Evolutionary conservation across 2,329 filamentous ascomycete genomes (phyloP).

Genomic region (Neonectria sp.): DNA sequence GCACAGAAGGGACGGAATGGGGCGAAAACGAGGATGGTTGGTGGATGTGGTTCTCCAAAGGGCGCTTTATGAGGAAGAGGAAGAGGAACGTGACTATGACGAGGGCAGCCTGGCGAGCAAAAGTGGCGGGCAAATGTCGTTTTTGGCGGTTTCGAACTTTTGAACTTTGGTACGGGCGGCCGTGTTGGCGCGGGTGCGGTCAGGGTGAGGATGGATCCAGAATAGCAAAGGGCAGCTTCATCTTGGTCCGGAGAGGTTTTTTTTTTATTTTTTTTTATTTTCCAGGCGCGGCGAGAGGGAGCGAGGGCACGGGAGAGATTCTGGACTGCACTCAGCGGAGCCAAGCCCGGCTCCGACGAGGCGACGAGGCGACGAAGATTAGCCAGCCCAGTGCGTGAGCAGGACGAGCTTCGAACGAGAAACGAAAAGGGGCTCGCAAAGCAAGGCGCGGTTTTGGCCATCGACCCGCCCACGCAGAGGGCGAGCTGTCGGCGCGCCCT

Average conservation of each 20-base stretch:
- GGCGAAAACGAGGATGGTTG: conserved; percentile 39
- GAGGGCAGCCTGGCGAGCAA: background rate
- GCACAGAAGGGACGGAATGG: conserved; percentile 22
- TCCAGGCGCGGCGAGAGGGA: conserved; percentile 37
- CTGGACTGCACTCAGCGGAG: conserved; percentile 50
- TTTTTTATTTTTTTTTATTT: conserved; percentile 46
- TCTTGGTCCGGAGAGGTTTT: conserved; percentile 43
- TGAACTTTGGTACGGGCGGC: background rate
- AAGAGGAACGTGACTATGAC: background rate
- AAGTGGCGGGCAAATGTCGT: background rate
- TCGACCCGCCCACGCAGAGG: background rate
- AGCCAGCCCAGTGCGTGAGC: conserved; percentile 22
- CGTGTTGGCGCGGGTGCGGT: conserved; percentile 7
- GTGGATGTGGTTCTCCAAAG: conserved; percentile 28
- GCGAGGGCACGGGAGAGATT: conserved; percentile 49
- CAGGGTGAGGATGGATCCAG: conserved; percentile 25
- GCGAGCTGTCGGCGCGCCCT: conserved; percentile 26
- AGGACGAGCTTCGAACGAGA: conserved; percentile 40
- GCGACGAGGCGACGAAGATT: conserved; percentile 42
- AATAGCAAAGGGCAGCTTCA: conserved; percentile 42
- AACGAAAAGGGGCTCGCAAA: conserved; percentile 36
- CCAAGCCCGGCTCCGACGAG: conserved; percentile 50
- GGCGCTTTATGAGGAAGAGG: conserved; percentile 25
- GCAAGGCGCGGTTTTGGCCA: background rate
- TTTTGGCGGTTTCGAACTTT: background rate